Evolutionary conservation across 75 land plant genomes (phyloP), one percentile per base, ranked within the genome.

Genomic region (Picea sitchensis): DNA sequence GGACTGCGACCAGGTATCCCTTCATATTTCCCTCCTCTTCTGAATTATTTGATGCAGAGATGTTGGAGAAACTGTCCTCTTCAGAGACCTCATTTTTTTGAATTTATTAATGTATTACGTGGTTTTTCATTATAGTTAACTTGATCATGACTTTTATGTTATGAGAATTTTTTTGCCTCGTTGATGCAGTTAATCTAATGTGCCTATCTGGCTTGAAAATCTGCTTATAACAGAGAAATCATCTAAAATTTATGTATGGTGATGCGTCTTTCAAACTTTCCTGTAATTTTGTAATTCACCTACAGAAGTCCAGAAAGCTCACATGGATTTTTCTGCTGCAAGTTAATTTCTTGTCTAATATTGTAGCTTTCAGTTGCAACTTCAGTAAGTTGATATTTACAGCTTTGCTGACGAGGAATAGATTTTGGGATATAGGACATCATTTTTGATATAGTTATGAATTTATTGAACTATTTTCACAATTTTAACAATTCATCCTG

Each of bases 1-100:
- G 98, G 95, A 18, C 84, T 93, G 31, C 86, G 98, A 44, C 98
- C 98, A 14, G 92, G 85, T 23, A 87, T 95, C 34, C 94, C 96
- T 3, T 85, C 87, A 68, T 86, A 84, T 41, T 88, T 93, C 83
- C 92, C 95, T 9, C 88, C 54, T 21, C 73, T 81, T 58, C 73
- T 95, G 32, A 82, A 78, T 60, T 83, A 84, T 69, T 74, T 95
- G 83, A 91, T 91, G 91, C 84, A 75, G 30, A 90, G 81, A 59
- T 95, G 98, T 76, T 95, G 98, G 98, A 89, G 89, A 80, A 85
- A 77, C 54, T 47, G 65, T 71, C 95, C 93, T 0, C 68, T 87
- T 30, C 87, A 89, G 81, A 84, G 98, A 44, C 98, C 98, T 38
- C 86, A 85, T 32, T 93, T 93, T 67, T 81, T 85, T 44, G 93